phyloP scores from a whole-genome alignment of 805 yeast genomes.

The Blastobotrys parvus region DNA sequence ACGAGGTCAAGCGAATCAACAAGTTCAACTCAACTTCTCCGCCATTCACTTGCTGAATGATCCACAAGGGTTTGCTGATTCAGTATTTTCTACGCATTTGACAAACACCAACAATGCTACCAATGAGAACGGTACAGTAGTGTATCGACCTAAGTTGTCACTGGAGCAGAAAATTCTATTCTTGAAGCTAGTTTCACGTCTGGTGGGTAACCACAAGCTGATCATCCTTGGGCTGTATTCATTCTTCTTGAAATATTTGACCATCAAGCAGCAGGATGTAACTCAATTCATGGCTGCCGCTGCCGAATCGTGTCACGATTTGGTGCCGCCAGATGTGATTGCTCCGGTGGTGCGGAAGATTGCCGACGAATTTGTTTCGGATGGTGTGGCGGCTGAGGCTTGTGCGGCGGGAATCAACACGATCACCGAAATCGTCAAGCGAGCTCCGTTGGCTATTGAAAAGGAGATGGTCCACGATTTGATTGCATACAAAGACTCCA shows the following conservation, averaged over 20 bases:
- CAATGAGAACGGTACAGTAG: not conserved
- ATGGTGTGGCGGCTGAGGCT: slow-evolving; percentile 96
- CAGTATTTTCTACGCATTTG: slow-evolving; percentile 62
- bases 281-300: slow-evolving; percentile 95
- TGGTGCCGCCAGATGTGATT: slow-evolving; percentile 93
- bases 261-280: slow-evolving; percentile 90
- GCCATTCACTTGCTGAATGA: slow-evolving; percentile 92
- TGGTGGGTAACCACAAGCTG: slow-evolving; percentile 91
- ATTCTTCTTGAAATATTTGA: slow-evolving; percentile 76
- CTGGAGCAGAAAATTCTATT: slow-evolving; percentile 84
- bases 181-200: slow-evolving; percentile 78
- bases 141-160: slow-evolving; percentile 39
- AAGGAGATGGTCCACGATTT: slow-evolving; percentile 81
- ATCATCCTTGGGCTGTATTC: slow-evolving; percentile 86
- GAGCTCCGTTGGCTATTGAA: slow-evolving; percentile 94
- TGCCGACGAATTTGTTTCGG: slow-evolving; percentile 96
- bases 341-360: slow-evolving; percentile 75
- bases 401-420: slow-evolving; percentile 98
- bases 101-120: slow-evolving; percentile 47
- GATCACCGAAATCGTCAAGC: slow-evolving; percentile 81
- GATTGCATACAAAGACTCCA: slow-evolving; percentile 84
- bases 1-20: slow-evolving; percentile 37
- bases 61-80: slow-evolving; percentile 96
- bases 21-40: slow-evolving; percentile 77
- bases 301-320: slow-evolving; percentile 94